phyloP scores from a whole-genome alignment of 2,329 filamentous ascomycete species.

The Colletotrichum tropicale region DNA sequence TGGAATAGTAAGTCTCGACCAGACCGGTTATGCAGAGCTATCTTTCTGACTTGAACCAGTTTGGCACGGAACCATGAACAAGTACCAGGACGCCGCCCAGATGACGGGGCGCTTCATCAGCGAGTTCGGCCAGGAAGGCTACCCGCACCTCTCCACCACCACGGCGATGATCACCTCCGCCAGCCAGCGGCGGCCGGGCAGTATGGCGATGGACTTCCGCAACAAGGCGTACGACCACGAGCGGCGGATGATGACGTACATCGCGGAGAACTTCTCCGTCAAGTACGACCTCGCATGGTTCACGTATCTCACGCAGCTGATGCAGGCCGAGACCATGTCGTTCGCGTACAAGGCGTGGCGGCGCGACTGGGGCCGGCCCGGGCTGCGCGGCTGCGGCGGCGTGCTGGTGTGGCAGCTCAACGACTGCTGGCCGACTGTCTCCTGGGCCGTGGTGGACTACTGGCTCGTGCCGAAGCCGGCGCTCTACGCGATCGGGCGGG shows the following conservation, averaged over 20 bases:
- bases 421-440: slow-evolving; percentile 72
- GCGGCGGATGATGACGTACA: slow-evolving; percentile 73
- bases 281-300: slow-evolving; percentile 69
- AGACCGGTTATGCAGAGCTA: background rate
- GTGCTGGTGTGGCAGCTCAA: slow-evolving; percentile 74
- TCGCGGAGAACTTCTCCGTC: slow-evolving; percentile 72
- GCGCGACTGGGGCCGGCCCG: slow-evolving; percentile 64
- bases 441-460: slow-evolving; percentile 62
- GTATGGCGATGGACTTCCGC: slow-evolving; percentile 78
- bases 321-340: slow-evolving; percentile 57
- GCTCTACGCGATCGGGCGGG: slow-evolving; percentile 48
- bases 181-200: slow-evolving; percentile 66
- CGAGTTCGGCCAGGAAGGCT: slow-evolving; percentile 84
- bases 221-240: slow-evolving; percentile 85
- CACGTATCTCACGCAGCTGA: slow-evolving; percentile 70
- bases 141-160: slow-evolving; percentile 76
- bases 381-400: slow-evolving; percentile 64
- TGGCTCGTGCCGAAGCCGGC: slow-evolving; percentile 20
- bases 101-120: slow-evolving; percentile 79
- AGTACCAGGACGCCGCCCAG: slow-evolving; percentile 76
- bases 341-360: slow-evolving; percentile 62
- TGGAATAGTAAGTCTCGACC: slow-evolving; percentile 60
- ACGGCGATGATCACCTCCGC: slow-evolving; percentile 63
- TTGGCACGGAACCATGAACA: slow-evolving; percentile 80
- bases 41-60: slow-evolving; percentile 37